Base-by-base conservation (phyloP, 2,329 filamentous ascomycete genomes). In the Fusarium vanettenii region DNA sequence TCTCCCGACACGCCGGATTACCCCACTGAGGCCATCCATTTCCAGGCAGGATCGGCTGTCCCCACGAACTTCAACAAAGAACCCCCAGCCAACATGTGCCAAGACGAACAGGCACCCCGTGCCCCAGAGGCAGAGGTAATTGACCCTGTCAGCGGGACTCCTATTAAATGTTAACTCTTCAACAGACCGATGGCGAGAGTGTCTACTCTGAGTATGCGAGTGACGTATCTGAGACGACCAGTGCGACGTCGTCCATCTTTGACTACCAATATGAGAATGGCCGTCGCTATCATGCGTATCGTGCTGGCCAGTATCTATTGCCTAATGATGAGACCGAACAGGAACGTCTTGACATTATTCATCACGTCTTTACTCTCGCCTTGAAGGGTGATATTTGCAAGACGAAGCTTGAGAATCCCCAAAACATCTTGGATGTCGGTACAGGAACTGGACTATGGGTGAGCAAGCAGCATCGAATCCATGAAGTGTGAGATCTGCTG, bases 271-370 rank as follows among this genome's bases (percentile, higher is more conserved):
- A 83, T 48, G 81, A 85, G 64, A 81, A 86, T 69, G 84, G 82
- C 10, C 80, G 84, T 8, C 78, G 82, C 18, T 86, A 86, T 62
- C 82, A 84, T 64, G 77, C 73, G 52, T 82, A 80, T 72, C 80
- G 80, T 22, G 79, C 84, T 13, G 85, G 85, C 39, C 72, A 77
- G 52, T 79, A 79, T 60, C 41, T 71, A 16, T 59, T 80, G 2
- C 79, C 79, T 7, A 80, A 77, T 45, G 73, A 76, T 39, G 73
- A 77, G 59, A 57, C 64, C 65, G 89, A 90, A 77, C 82, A 88
- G 52, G 86, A 89, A 69, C 86, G 88, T 9, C 81, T 90, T 13
- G 88, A 90, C 71, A 80, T 88, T 73, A 86, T 87, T 67, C 88
- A 90, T 78, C 85, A 89, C 70, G 84, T 90, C 73, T 86, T 87